These are phyloP conservation scores for Pseudisothecium myosuroides DNA, from an alignment of 225 moss, liverwort and hornwort species.

Conservation along the genomic window DNA sequence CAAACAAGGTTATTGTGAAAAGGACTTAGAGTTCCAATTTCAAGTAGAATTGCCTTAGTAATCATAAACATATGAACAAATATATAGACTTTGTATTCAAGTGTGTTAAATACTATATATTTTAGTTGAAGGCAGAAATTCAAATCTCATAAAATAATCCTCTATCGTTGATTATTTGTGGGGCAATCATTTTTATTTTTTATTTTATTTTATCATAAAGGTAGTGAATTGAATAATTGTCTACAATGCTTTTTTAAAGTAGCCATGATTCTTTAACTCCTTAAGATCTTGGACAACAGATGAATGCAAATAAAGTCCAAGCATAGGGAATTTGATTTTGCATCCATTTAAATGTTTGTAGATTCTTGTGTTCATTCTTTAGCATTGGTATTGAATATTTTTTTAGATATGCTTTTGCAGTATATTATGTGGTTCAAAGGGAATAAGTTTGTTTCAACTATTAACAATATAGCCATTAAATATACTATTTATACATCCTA, in stretches of 20 bases:
- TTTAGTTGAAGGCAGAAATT: accelerated
- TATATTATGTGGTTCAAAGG: background rate
- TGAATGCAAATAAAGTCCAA: background rate
- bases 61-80: background rate
- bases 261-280: background rate
- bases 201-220: background rate
- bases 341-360: background rate
- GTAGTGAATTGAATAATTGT: background rate
- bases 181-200: background rate
- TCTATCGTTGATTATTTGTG: background rate
- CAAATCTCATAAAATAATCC: background rate
- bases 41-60: background rate
- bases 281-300: accelerated
- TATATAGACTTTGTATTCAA: background rate
- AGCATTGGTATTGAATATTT: background rate
- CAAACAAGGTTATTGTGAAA: accelerated
- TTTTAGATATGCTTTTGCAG: background rate
- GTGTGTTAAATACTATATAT: accelerated
- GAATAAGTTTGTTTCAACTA: background rate
- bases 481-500: no score
- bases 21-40: background rate
- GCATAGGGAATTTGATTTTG: background rate
- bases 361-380: background rate
- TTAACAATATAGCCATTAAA: background rate
- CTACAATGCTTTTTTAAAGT: background rate